A percentile compares a stretch with the other conserved stretches of the same genome.
Conservation (phyloP, 352 stramenopile species). For the Globisporangium alternatum region DNA sequence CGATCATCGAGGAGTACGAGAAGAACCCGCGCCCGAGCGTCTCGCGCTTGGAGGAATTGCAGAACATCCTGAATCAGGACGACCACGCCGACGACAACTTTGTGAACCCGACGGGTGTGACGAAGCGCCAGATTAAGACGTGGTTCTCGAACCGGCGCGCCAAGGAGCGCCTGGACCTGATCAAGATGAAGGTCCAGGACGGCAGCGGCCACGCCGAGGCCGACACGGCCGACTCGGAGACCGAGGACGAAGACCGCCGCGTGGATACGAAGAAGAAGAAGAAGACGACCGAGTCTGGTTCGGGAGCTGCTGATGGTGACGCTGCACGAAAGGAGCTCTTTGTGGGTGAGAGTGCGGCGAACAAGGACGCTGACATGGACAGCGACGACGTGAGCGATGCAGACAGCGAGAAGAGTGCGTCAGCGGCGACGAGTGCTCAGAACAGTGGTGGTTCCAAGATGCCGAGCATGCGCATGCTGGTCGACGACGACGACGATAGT, state of each 20-base stretch:
- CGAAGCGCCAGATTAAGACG: constrained; percentile 80
- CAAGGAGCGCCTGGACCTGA: constrained; percentile 75
- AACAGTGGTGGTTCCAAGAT: constrained; percentile 2
- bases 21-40: constrained; percentile 70
- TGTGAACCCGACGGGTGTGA: constrained; percentile 42
- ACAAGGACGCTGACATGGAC: constrained; percentile 29
- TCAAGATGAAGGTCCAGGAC: constrained; percentile 76
- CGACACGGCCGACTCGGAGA: constrained; percentile 29
- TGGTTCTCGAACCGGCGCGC: constrained; percentile 83
- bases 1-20: constrained; percentile 84
- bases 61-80: constrained; percentile 67
- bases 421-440: neutral
- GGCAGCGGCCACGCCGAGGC: constrained; percentile 13
- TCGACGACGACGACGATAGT: constrained; percentile 24
- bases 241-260: constrained; percentile 38
- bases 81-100: constrained; percentile 65
- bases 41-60: constrained; percentile 63
- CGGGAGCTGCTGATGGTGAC: neutral
- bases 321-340: constrained; percentile 27
- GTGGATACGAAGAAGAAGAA: constrained; percentile 14
- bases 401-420: constrained; percentile 10
- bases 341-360: constrained; percentile 8
- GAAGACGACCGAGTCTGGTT: constrained; percentile 3
- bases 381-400: constrained; percentile 30
- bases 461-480: constrained; percentile 19